phyloP scores from a whole-genome alignment of 2,329 filamentous ascomycete species.

The Nannizzia gypsea region DNA sequence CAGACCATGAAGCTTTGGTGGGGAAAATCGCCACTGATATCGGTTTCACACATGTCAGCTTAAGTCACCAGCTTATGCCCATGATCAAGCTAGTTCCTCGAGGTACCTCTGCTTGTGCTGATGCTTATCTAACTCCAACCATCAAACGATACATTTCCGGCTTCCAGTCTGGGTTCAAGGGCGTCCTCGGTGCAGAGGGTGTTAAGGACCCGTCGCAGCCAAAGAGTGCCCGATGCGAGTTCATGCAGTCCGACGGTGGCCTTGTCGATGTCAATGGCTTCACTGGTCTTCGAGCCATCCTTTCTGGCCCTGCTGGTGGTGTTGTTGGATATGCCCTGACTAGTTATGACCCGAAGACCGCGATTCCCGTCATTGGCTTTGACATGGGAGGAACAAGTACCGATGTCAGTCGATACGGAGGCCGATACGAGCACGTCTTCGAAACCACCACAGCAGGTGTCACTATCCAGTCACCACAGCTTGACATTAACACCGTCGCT shows the following conservation, averaged over 20 bases:
- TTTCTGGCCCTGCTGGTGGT: conserved; percentile 84
- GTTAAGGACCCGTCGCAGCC: conserved; percentile 54
- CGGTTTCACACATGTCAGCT: conserved; percentile 70
- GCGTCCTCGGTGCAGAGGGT: conserved; percentile 64
- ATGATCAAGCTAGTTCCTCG: conserved; percentile 75
- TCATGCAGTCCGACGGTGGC: conserved; percentile 81
- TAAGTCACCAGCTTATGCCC: conserved; percentile 72
- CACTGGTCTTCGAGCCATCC: conserved; percentile 70
- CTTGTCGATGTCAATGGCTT: conserved; percentile 47
- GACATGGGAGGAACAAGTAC: conserved; percentile 90
- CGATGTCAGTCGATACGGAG: conserved; percentile 75
- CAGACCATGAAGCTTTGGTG: conserved; percentile 68
- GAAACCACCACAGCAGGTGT: conserved; percentile 84
- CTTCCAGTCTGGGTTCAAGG: conserved; percentile 69
- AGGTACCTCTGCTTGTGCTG: conserved; percentile 64
- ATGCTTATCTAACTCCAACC: conserved; percentile 68
- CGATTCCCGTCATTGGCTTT: conserved; percentile 76
- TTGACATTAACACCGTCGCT: conserved; percentile 86
- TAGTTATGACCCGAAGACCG: conserved; percentile 67
- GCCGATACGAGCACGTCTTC: conserved; percentile 81
- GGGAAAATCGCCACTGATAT: conserved; percentile 66
- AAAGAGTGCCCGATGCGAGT: conserved; percentile 70
- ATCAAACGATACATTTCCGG: conserved; percentile 67
- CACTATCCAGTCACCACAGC: conserved; percentile 75
- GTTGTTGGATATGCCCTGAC: conserved; percentile 86